A percentile compares a stretch with the other conserved stretches of the same genome.
These are phyloP conservation scores for Coemansia brasiliensis DNA, from an alignment of 192 early-diverging fungal species.

Conservation along the genomic window DNA sequence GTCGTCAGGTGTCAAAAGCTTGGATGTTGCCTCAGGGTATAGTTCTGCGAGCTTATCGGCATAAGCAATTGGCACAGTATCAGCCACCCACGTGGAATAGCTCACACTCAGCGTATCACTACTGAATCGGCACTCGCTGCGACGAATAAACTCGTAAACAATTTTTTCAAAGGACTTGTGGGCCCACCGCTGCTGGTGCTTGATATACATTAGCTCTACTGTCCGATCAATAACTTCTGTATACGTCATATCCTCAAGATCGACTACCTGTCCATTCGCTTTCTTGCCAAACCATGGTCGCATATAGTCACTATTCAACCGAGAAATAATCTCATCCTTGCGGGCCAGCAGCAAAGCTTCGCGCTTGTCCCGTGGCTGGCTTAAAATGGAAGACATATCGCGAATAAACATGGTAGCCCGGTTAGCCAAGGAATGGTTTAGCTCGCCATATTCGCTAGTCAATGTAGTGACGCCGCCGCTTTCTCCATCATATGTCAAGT, in stretches of 20 bases:
- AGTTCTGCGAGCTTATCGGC: constrained; percentile 14
- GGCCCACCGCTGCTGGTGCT: constrained; percentile 80
- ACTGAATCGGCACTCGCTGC: neutral
- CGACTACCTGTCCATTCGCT: constrained; percentile 67
- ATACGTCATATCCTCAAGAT: constrained; percentile 94
- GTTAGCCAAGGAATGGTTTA: constrained; percentile 89
- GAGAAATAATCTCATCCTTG: constrained; percentile 78
- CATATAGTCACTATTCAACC: constrained; percentile 67
- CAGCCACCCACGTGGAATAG: no score
- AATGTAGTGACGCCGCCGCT: constrained; percentile 82
- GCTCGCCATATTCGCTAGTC: constrained; percentile 88
- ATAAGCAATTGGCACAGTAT: neutral
- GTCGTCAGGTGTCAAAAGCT: constrained; percentile 28
- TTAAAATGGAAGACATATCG: constrained; percentile 80
- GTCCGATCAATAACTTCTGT: constrained; percentile 80
- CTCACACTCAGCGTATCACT: no score
- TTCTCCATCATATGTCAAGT: constrained; percentile 74
- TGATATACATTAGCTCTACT: constrained; percentile 79
- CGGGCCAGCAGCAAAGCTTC: constrained; percentile 62
- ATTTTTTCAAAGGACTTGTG: constrained; percentile 69
- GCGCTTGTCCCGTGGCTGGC: constrained; percentile 81
- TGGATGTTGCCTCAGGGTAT: constrained; percentile 13
- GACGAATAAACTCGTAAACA: constrained; percentile 69
- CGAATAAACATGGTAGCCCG: constrained; percentile 76
- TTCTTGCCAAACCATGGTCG: constrained; percentile 95